A percentile compares a stretch with the other conserved stretches of the same genome.
Conservation (phyloP, 2,329 filamentous ascomycete genomes). For the Fonsecaea multimorphosa region DNA sequence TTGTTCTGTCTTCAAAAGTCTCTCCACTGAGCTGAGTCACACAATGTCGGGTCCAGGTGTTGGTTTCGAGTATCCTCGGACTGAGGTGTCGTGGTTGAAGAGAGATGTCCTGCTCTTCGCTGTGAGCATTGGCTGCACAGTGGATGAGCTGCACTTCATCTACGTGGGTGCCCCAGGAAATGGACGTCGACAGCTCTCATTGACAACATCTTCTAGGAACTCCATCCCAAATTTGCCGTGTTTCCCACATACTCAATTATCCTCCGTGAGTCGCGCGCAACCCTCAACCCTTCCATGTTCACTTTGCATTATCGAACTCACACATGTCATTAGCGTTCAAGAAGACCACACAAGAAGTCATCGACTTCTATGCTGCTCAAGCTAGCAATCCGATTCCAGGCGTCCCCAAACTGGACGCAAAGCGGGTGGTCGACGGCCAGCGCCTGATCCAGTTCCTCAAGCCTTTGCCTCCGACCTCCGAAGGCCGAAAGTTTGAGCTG, state of each 20-base stretch:
- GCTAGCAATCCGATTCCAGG: slow-evolving; percentile 71
- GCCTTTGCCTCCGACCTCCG: slow-evolving; percentile 73
- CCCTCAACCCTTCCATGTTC: neutral
- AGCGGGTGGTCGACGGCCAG: slow-evolving; percentile 81
- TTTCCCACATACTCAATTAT: slow-evolving; percentile 90
- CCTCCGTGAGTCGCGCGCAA: slow-evolving; percentile 67
- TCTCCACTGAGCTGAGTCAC: slow-evolving; percentile 31
- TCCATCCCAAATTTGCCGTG: slow-evolving; percentile 82
- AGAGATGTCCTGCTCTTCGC: slow-evolving; percentile 89
- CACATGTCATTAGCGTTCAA: slow-evolving; percentile 69
- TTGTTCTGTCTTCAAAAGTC: neutral
- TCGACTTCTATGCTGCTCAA: slow-evolving; percentile 81
- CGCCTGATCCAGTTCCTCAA: slow-evolving; percentile 79
- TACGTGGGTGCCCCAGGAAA: slow-evolving; percentile 64
- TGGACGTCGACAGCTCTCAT: neutral
- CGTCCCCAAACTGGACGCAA: slow-evolving; percentile 76
- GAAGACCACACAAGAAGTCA: slow-evolving; percentile 73
- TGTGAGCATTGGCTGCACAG: slow-evolving; percentile 80
- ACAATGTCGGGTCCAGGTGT: slow-evolving; percentile 60
- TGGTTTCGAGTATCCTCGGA: slow-evolving; percentile 79
- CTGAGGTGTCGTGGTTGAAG: slow-evolving; percentile 83
- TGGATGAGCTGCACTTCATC: slow-evolving; percentile 89
- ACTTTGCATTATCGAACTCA: slow-evolving; percentile 9
- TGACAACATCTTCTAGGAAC: slow-evolving; percentile 62
- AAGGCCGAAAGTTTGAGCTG: slow-evolving; percentile 75